Evolutionary conservation across 495 filamentous ascomycete species (phyloP), one percentile per base, ranked within the genome.

Genomic region (Trichoderma gamsii): DNA sequence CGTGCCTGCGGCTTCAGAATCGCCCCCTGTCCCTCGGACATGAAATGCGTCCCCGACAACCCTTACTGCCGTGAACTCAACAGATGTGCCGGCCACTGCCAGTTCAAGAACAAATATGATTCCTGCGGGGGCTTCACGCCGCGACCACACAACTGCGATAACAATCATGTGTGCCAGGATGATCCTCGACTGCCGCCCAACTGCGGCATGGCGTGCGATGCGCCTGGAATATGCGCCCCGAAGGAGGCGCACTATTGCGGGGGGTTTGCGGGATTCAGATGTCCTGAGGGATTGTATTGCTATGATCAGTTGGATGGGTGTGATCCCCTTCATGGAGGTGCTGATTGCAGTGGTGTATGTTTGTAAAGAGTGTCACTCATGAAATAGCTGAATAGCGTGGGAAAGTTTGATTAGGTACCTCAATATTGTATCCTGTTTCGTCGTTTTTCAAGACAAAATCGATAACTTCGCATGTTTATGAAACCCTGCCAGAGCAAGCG

Each of bases 151-250:
- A 12, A 12, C 15, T 65, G 63, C 35, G 35, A 23, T 9, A 6
- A 21, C 13, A 27, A 27, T 21, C 18, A 7, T 32, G 16, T 3
- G 32, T 65, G 63, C 63, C 35, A 23, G 29, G 63, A 65, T 16
- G 63, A 65, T 32, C 63, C 63, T 8, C 63, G 63, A 29, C 35
- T 25, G 63, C 63, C 63, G 35, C 21, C n/a, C 3, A 65, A 32
- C 63, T 65, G 63, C 29, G 63, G 63, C 21, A n/a, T 65, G 63
- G 63, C 63, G 16, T 65, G 63, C 16, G 63, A 65, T 27, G 21
- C 12, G 3, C 63, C 63, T n/a, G 63, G 63, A 13, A 65, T 65
- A 11, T 65, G 63, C 15, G 13, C 43, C 15, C 63, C 63, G 15
- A 27, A 41, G 32, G 35, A 65, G 8, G 35, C 18, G 25, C 63